phyloP scores from a whole-genome alignment of 805 yeast species.

The Barnettozyma californica region DNA sequence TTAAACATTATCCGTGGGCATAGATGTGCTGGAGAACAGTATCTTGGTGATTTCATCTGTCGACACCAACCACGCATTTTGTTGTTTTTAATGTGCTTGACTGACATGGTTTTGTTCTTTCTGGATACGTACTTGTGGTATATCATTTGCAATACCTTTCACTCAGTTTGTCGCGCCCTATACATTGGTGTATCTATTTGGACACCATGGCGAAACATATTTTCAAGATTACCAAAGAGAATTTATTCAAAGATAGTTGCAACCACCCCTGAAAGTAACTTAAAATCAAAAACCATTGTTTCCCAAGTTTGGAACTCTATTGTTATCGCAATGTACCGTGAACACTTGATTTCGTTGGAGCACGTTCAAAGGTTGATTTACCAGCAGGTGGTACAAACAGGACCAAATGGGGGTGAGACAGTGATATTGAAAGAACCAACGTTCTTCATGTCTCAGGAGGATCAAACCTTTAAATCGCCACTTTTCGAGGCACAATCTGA shows the following conservation, averaged over 20 bases:
- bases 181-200: conserved; percentile 76
- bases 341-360: conserved; percentile 93
- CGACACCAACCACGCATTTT: conserved; percentile 51
- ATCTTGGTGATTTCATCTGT: conserved; percentile 51
- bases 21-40: conserved; percentile 57
- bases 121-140: conserved; percentile 85
- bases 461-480: conserved; percentile 54
- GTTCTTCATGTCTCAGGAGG: conserved; percentile 80
- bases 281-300: conserved; percentile 93
- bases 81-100: conserved; percentile 45
- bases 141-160: conserved; percentile 70
- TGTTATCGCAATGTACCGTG: conserved; percentile 98
- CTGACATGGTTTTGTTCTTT: conserved; percentile 67
- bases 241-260: conserved; percentile 62
- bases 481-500: conserved; percentile 61
- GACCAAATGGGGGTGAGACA: conserved; percentile 33
- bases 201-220: conserved; percentile 86
- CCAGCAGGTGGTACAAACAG: conserved; percentile 65
- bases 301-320: conserved; percentile 99
- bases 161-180: conserved; percentile 66
- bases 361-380: conserved; percentile 95
- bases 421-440: conserved; percentile 59
- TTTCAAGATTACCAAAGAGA: conserved; percentile 70
- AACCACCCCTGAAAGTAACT: conserved; percentile 73
- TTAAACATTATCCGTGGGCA: conserved; percentile 49